Percentiles rank a stretch among this genome's conserved stretches.
Evolutionary conservation across 805 yeast species (phyloP).

Genomic region (Sugiyamaella marilandica): DNA sequence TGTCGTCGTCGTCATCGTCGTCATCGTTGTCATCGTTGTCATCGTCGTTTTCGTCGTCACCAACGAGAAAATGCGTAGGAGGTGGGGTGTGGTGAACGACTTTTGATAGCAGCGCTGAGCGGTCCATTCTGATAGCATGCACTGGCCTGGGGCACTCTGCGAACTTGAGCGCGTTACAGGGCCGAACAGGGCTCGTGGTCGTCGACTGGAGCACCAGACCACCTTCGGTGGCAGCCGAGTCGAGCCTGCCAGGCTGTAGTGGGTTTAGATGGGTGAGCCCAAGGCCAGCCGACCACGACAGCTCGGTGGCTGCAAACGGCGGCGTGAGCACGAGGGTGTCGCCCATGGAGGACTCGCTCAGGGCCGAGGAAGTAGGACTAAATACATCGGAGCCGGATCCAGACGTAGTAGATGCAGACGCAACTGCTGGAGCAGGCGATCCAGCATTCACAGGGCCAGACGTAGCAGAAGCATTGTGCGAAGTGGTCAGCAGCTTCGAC

Average conservation of each 20-base stretch:
- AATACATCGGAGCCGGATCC: background rate
- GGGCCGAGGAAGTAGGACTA: background rate
- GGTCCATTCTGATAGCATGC: background rate
- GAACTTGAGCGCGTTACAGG: background rate
- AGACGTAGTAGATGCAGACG: too few species aligned
- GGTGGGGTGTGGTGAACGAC: constrained; percentile 10
- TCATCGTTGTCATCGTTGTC: constrained; percentile 16
- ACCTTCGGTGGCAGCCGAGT: background rate
- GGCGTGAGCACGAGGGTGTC: background rate
- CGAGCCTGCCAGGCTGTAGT: background rate
- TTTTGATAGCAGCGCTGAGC: background rate
- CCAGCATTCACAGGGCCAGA: background rate
- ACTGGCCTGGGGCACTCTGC: constrained; percentile 12
- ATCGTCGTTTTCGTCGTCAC: constrained; percentile 10
- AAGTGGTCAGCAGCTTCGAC: background rate
- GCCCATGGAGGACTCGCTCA: background rate
- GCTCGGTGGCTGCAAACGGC: background rate
- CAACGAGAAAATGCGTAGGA: background rate
- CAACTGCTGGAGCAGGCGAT: background rate
- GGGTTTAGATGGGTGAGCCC: background rate
- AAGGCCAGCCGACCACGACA: background rate
- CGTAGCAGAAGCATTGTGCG: background rate
- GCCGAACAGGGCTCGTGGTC: background rate
- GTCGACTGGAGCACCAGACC: background rate
- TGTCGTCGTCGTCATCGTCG: constrained; percentile 5